Conservation (phyloP, 768 basidiomycete species). For the Flagelloscypha sp. region DNA sequence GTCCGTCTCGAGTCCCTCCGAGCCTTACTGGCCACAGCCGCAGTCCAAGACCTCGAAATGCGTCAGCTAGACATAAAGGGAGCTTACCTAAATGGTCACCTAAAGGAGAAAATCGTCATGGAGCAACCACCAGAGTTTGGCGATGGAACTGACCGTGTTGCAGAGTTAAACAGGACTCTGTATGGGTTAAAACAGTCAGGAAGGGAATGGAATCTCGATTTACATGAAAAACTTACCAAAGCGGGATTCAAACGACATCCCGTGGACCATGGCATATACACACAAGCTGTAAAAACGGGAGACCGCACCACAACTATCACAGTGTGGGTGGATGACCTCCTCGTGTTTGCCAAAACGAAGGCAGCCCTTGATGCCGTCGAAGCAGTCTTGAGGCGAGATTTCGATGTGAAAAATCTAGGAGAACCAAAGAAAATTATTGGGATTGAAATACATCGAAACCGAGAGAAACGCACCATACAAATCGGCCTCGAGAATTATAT, state of each 20-base stretch:
- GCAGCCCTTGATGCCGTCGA: too few relatives aligned
- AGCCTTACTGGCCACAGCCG: slow-evolving; percentile 13
- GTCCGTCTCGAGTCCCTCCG: slow-evolving; percentile 7
- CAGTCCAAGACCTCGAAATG: slow-evolving; percentile 12
- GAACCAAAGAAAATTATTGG: slow-evolving; percentile 24
- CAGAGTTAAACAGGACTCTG: slow-evolving; percentile 1
- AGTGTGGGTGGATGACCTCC: too few relatives aligned
- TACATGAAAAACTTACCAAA: slow-evolving; percentile 5
- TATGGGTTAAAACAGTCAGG: slow-evolving; percentile 18
- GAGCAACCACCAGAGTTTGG: slow-evolving; percentile 12
- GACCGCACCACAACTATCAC: too few relatives aligned
- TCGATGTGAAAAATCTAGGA: slow-evolving; percentile 26
- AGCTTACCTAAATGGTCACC: slow-evolving; percentile 14
- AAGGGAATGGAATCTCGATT: slow-evolving; percentile 15
- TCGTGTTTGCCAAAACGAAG: too few relatives aligned
- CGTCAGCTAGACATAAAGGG: slow-evolving; percentile 11
- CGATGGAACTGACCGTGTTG: slow-evolving; percentile 4
- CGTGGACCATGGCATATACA: too few relatives aligned
- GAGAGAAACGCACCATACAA: slow-evolving; percentile 9
- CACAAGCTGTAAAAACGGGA: too few relatives aligned
- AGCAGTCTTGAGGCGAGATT: too few relatives aligned
- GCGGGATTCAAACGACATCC: slow-evolving; percentile 1
- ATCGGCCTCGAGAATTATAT: too few relatives aligned
- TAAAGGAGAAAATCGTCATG: slow-evolving; percentile 16
- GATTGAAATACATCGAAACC: slow-evolving; percentile 25